These are phyloP conservation scores for Globisporangium takayamanum DNA, from an alignment of 352 stramenopile genomes.

Conservation along the genomic window DNA sequence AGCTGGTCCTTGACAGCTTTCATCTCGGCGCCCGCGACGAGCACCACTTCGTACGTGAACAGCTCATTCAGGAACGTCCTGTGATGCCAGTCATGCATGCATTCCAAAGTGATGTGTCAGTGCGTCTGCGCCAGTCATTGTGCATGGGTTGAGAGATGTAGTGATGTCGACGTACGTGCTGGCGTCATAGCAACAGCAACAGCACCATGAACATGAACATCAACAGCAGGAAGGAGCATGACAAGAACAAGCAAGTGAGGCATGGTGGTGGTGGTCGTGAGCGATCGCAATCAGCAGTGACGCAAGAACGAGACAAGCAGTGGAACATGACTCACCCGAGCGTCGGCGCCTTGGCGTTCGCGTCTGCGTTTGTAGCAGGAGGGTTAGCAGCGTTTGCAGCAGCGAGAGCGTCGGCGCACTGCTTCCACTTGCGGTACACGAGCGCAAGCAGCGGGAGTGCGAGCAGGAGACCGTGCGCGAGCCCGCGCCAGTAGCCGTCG, in stretches of 20 bases:
- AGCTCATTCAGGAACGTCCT: conserved; percentile 59
- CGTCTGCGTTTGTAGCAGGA: conserved; percentile 8
- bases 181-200: not conserved
- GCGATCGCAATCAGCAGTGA: conserved; percentile 9
- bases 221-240: conserved; percentile 1
- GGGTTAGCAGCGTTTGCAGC: conserved; percentile 10
- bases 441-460: conserved; percentile 38
- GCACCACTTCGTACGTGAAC: conserved; percentile 58
- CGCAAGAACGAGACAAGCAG: too few species aligned
- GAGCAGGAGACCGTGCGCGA: conserved; percentile 46
- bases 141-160: not conserved
- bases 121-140: not conserved
- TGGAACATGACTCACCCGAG: conserved; percentile 27
- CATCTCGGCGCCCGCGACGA: conserved; percentile 53
- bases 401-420: conserved; percentile 2
- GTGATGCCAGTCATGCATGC: not conserved
- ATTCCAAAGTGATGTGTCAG: not conserved
- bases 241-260: not conserved
- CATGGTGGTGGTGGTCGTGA: too few species aligned
- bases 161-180: conserved; percentile 29
- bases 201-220: not conserved
- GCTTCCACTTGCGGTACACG: conserved; percentile 42
- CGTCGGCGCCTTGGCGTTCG: conserved; percentile 22
- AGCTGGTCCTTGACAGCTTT: conserved; percentile 57
- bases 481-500: conserved; percentile 37